These are phyloP conservation scores for Xylaria sp. DNA, from an alignment of 2,329 filamentous ascomycete species.

Conservation along the genomic window DNA sequence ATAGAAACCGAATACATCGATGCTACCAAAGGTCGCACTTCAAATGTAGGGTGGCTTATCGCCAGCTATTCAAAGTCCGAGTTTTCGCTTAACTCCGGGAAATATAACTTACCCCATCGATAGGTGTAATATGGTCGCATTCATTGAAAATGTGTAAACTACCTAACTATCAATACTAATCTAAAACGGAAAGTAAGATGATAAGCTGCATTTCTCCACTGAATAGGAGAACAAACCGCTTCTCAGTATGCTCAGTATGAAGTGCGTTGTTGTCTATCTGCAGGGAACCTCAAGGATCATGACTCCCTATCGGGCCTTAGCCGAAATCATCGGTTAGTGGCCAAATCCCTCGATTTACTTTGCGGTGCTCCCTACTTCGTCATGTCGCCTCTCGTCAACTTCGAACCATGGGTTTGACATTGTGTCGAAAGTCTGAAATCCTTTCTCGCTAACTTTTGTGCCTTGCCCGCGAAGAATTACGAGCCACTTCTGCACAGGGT, in stretches of 20 bases:
- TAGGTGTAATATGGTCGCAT: neutral
- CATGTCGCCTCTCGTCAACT: conserved; percentile 23
- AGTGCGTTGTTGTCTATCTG: neutral
- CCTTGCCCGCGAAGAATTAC: conserved; percentile 38
- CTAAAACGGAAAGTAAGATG: neutral
- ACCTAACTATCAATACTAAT: neutral
- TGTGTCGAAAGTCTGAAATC: conserved; percentile 36
- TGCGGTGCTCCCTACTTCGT: neutral
- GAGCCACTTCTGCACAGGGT: conserved; percentile 40
- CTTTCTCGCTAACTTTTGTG: conserved; percentile 28
- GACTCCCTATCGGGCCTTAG: too few relatives aligned
- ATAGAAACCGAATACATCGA: neutral
- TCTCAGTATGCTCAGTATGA: neutral
- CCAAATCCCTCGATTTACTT: neutral
- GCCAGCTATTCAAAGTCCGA: neutral
- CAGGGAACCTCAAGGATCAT: neutral
- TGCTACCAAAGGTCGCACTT: neutral
- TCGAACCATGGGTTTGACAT: conserved; percentile 38
- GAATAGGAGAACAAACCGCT: neutral
- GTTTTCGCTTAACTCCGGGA: neutral
- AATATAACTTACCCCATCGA: neutral
- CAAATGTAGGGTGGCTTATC: neutral
- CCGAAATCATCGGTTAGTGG: neutral
- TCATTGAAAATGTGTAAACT: neutral
- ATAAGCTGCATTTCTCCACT: too few relatives aligned